Conservation (phyloP, 2,329 filamentous ascomycete species). For the Pseudocercospora eumusae region DNA sequence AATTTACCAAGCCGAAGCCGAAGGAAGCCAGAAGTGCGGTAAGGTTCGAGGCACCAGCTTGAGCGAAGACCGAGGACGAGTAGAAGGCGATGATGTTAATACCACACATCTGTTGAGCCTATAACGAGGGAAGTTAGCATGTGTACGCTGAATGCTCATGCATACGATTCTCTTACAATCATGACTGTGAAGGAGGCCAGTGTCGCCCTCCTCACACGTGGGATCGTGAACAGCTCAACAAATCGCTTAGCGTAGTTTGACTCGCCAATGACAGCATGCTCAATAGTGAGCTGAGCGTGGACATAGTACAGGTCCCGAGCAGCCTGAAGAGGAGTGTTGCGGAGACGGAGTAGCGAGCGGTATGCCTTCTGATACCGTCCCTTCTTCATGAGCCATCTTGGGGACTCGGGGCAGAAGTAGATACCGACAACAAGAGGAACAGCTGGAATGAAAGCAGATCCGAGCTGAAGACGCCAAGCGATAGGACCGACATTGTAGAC, state of each 20-base stretch:
- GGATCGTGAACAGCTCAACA: conserved; percentile 31
- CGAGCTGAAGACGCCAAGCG: conserved; percentile 63
- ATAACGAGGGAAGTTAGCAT: background rate
- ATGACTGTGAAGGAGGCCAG: conserved; percentile 26
- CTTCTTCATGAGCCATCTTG: conserved; percentile 36
- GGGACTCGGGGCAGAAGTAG: conserved; percentile 50
- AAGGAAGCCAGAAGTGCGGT: conserved; percentile 58
- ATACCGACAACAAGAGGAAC: conserved; percentile 57
- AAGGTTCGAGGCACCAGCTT: conserved; percentile 44
- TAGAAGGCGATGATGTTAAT: conserved; percentile 43
- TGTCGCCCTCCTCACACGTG: conserved; percentile 32
- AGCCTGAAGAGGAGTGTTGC: conserved; percentile 36
- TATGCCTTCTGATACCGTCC: conserved; percentile 39
- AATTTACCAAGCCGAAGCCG: conserved; percentile 61
- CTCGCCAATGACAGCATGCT: conserved; percentile 26
- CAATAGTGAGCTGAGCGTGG: conserved; percentile 30
- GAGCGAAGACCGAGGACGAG: conserved; percentile 36
- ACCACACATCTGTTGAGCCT: background rate
- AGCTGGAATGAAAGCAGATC: conserved; percentile 66
- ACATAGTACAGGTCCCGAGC: conserved; percentile 38
- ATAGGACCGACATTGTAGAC: conserved; percentile 55
- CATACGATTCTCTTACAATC: conserved; percentile 24
- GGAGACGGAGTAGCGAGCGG: conserved; percentile 46
- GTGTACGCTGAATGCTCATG: conserved; percentile 30
- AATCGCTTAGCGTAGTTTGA: conserved; percentile 8